Conservation (phyloP, 2,329 filamentous ascomycete genomes). For the Metarhizium brunneum region DNA sequence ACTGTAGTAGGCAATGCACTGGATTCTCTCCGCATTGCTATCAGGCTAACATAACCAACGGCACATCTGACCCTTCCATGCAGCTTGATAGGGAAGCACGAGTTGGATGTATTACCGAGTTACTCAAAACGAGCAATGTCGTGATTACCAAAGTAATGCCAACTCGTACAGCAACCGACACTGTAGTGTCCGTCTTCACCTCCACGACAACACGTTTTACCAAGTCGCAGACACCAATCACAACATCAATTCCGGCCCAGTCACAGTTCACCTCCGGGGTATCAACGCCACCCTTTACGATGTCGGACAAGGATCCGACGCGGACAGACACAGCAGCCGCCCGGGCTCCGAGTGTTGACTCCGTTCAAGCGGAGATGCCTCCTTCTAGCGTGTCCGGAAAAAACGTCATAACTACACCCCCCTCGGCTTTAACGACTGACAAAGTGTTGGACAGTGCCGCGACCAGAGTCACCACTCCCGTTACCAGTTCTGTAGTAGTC, state of each 20-base stretch:
- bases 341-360: background rate
- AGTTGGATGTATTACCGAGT: background rate
- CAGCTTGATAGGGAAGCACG: background rate
- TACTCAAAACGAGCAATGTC: background rate
- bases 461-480: background rate
- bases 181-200: background rate
- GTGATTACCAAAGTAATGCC: background rate
- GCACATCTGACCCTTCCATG: background rate
- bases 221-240: background rate
- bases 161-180: background rate
- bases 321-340: background rate
- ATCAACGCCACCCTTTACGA: background rate
- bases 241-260: background rate
- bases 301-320: background rate
- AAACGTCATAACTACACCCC: background rate
- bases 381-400: background rate
- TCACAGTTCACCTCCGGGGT: background rate
- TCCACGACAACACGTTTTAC: background rate
- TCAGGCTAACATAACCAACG: background rate
- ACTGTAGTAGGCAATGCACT: slow-evolving; percentile 1
- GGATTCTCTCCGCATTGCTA: no score
- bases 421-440: background rate
- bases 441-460: background rate
- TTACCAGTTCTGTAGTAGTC: background rate
- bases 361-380: background rate